Evolutionary conservation across 75 land plant genomes (phyloP), one percentile per base, ranked within the genome.

Genomic region (Isoetes taiwanensis): DNA sequence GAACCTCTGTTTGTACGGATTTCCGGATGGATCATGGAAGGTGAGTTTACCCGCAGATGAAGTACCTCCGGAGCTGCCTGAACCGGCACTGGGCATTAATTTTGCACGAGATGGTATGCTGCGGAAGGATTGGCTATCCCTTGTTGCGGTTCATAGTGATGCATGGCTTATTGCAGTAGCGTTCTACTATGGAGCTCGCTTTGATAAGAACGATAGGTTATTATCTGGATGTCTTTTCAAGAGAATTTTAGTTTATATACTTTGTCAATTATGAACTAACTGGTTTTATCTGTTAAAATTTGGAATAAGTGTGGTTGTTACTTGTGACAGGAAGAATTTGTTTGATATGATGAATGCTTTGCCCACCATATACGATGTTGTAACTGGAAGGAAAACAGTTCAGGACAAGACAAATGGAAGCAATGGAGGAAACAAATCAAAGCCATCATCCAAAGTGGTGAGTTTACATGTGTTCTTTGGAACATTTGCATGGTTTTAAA

Each of bases 71-170:
- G 94, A 87, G 68, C 83, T 87, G 37, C 94, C 90, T 10, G 94
- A 87, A 61, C 94, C 94, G 28, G 90, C 90, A 10, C 66, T 87
- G 19, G 94, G 94, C 12, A 86, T 86, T 68, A 86, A 83, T 46
- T 86, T 86, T 70, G 91, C 91, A 2, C 71, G 91, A 62, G 91
- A 86, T 69, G 91, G 91, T 26, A 86, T 86, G 91, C 75, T 72
- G 59, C 73, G 80, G 0, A 76, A 64, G 20, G 91, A 83, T 28
- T 86, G 91, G 91, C 76, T 86, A 19, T 83, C 91, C 3, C 67
- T 86, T 42, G 78, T 86, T 55, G 91, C 91, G 12, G 88, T 86
- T 35, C 91, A 86, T 35, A 86, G 88, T 66, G 91, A 86, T 58
- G 83, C 87, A 30, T 86, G 93, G 93, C 57, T 86, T 30, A 69